These are phyloP conservation scores for Magnolia sinica DNA, from an alignment of 164 flowering plant genomes.

Conservation along the genomic window DNA sequence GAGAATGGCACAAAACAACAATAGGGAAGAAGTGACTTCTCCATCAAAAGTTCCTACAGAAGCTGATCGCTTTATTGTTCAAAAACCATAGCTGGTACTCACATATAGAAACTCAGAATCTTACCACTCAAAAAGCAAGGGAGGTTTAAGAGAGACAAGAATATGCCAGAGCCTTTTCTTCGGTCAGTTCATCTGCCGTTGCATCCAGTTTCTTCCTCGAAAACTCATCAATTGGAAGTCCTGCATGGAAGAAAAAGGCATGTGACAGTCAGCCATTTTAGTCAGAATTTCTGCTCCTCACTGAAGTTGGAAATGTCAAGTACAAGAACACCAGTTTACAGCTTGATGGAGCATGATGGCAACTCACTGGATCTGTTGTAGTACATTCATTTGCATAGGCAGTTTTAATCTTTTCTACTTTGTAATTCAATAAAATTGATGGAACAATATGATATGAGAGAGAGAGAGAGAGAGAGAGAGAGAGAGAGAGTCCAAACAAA, in stretches of 20 bases:
- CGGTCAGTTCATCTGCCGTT: constrained; percentile 81
- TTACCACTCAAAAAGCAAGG: neutral
- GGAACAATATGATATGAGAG: neutral
- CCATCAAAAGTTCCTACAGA: neutral
- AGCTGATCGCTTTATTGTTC: neutral
- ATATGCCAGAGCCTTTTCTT: constrained; percentile 89
- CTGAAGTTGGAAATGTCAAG: neutral
- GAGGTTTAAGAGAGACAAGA: constrained; percentile 59
- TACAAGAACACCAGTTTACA: neutral
- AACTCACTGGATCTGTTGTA: neutral
- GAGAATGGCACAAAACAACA: neutral
- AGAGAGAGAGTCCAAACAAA: no score
- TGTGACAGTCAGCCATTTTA: neutral
- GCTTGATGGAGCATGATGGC: neutral
- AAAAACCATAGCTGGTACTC: neutral
- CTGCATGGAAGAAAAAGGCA: constrained; percentile 27
- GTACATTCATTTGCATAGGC: neutral
- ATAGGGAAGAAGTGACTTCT: neutral
- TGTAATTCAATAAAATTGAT: neutral
- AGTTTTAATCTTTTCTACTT: neutral
- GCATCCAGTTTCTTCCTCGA: constrained; percentile 88
- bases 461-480: no score
- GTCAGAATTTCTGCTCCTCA: neutral
- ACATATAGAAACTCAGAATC: neutral
- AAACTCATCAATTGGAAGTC: constrained; percentile 72